Percentiles rank a stretch among this genome's conserved stretches.
Conservation (phyloP, 305 asterid genomes). For the Plantago coronopus region DNA sequence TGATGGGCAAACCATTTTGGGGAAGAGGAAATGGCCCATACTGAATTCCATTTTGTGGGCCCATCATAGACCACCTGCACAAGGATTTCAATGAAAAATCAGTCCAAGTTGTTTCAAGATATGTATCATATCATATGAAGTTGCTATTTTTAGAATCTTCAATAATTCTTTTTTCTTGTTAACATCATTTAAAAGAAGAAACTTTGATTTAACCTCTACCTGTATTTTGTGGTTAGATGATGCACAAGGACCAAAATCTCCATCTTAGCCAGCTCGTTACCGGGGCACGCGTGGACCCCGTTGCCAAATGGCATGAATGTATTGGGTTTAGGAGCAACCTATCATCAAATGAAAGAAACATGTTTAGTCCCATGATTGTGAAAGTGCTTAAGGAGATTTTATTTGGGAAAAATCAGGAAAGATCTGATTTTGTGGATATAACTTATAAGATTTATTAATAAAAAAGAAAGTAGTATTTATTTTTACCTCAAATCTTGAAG, state of each 20-base stretch:
- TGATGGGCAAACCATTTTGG: conserved; percentile 89
- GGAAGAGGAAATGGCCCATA: conserved; percentile 98
- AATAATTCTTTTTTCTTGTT: neutral
- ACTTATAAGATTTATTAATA: neutral
- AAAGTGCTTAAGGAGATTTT: conserved; percentile 1
- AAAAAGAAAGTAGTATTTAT: neutral
- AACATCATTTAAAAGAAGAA: neutral
- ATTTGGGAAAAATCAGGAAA: neutral
- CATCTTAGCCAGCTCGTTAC: conserved; percentile 87
- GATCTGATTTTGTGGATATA: neutral
- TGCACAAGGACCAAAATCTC: conserved; percentile 79
- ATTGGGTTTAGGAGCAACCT: conserved; percentile 80
- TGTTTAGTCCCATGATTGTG: conserved; percentile 12
- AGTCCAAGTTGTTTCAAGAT: conserved; percentile 11
- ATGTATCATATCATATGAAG: conserved; percentile 3
- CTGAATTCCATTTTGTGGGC: conserved; percentile 91
- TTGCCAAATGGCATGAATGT: conserved; percentile 95
- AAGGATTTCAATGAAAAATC: conserved; percentile 19
- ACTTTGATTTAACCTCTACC: conserved; percentile 53
- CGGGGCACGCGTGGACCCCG: conserved; percentile 90
- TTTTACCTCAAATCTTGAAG: conserved; percentile 92
- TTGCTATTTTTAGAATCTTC: conserved; percentile 38
- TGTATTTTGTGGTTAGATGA: conserved; percentile 84
- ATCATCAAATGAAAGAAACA: conserved; percentile 21
- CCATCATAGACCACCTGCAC: conserved; percentile 86